Percentiles rank a stretch among this genome's conserved stretches.
These are phyloP conservation scores for Boletellus ananas DNA, from an alignment of 768 basidiomycete species.

Conservation along the genomic window DNA sequence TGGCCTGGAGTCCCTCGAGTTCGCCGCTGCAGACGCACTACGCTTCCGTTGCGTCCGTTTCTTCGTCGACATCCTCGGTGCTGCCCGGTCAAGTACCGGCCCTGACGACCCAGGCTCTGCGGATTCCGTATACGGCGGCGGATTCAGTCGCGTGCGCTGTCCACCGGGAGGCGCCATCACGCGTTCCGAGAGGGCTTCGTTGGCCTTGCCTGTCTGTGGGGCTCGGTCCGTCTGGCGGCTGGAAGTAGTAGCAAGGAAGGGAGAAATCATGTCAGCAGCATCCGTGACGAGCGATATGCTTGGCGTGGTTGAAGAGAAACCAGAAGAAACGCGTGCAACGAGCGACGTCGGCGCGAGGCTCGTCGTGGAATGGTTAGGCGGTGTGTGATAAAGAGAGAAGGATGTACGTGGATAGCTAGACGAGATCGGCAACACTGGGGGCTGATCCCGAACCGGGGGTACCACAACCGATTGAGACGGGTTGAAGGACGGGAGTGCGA, in stretches of 20 bases:
- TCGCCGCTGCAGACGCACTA: conserved; percentile 1
- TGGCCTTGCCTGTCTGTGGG: not conserved
- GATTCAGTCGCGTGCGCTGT: conserved; percentile 22
- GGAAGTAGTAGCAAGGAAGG: conserved; percentile 17
- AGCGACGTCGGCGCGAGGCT: conserved; percentile 5
- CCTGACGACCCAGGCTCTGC: not conserved
- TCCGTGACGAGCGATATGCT: conserved; percentile 9
- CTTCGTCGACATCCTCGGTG: conserved; percentile 1
- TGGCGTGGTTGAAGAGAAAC: not conserved
- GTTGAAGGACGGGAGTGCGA: not conserved
- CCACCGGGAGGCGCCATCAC: not conserved
- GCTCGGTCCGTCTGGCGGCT: conserved; percentile 1
- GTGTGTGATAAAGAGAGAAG: not conserved
- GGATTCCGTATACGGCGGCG: conserved; percentile 24
- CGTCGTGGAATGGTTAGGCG: conserved; percentile 5
- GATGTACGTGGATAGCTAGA: not conserved
- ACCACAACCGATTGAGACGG: not conserved
- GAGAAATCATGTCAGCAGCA: conserved; percentile 19
- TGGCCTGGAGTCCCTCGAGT: conserved; percentile 10
- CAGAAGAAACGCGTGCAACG: not conserved
- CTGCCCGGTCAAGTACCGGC: not conserved
- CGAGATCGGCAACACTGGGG: not conserved
- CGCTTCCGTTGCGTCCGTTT: not conserved
- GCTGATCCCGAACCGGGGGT: not conserved
- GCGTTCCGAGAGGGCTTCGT: conserved; percentile 4